Percentiles rank a stretch among this genome's conserved stretches.
Conservation (phyloP, 2,329 filamentous ascomycete genomes). For the Myriosclerotinia scirpicola region DNA sequence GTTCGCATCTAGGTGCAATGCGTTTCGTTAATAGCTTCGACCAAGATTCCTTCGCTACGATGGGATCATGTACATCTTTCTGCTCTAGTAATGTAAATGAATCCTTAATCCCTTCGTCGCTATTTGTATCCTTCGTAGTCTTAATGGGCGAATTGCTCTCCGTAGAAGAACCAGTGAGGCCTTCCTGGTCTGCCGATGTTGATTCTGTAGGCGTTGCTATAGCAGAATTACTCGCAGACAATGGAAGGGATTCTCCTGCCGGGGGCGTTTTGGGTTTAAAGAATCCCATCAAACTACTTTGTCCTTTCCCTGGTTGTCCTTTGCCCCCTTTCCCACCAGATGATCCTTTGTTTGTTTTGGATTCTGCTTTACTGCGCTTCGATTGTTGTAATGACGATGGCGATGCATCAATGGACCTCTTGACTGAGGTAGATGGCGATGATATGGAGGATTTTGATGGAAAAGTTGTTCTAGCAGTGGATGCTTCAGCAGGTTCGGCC, state of each 20-base stretch:
- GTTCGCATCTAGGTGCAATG: conserved; percentile 76
- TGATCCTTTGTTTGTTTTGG: conserved; percentile 28
- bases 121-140: background rate
- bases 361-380: conserved; percentile 54
- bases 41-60: conserved; percentile 79
- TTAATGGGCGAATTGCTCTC: background rate
- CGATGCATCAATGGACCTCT: conserved; percentile 27
- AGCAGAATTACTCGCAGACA: background rate
- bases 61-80: conserved; percentile 59
- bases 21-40: conserved; percentile 77
- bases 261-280: conserved; percentile 62
- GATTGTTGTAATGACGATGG: conserved; percentile 33
- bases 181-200: background rate
- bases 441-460: background rate
- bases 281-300: conserved; percentile 65
- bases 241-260: background rate
- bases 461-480: background rate
- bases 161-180: background rate
- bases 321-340: conserved; percentile 38
- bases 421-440: conserved; percentile 13
- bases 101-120: conserved; percentile 12
- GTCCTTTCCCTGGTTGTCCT: conserved; percentile 49
- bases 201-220: background rate
- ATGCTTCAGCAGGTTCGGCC: background rate
- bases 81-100: conserved; percentile 29